Evolutionary conservation across 1,139 yeast genomes (phyloP), one percentile per base, ranked within the genome.

Genomic region (Diutina sp.): DNA sequence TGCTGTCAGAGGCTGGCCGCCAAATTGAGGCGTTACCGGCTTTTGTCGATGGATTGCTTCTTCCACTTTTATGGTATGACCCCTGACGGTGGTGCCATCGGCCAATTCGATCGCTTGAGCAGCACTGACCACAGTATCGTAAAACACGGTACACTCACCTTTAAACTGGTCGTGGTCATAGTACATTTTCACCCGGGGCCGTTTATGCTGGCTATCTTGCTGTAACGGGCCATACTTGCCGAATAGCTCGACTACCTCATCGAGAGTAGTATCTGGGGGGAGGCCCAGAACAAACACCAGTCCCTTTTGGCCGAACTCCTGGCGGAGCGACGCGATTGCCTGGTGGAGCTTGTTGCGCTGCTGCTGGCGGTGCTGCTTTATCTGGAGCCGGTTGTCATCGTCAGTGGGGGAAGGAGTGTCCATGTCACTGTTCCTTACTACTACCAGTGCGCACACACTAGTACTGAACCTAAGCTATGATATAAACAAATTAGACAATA

Each of bases 161-260:
- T 30, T 50, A 30, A 30, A 32, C 28, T 16, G 29, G 12, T 28
- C 38, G 7, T 32, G n/a, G 2, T 14, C n/a, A 11, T 16, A 18
- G 32, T 32, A 50, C 41, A 50, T 29, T 8, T 30, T 50, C 8
- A 50, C 32, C 8, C 53, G 53, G 3, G 44, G 53, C 7, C 16
- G 9, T 9, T 38, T 38, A 44, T 29, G 41, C 3, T n/a, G 25
- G 2, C 7, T n/a, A 30, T 30, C 30, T 11, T 14, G 21, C 21
- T 50, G 53, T 14, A 50, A 18, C 4, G 53, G 53, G 6, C 53
- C 53, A 50, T 50, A 50, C n/a, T 50, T 50, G 29, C 44, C 53
- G 12, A 50, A 50, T 2, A n/a, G 8, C 14, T n/a, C 29, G 44
- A 32, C 32, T 5, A 50, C 18, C 16, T 30, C 53, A 4, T 50